These are phyloP conservation scores for Cucurbita moschata DNA, from an alignment of 306 rosid species.

Conservation along the genomic window DNA sequence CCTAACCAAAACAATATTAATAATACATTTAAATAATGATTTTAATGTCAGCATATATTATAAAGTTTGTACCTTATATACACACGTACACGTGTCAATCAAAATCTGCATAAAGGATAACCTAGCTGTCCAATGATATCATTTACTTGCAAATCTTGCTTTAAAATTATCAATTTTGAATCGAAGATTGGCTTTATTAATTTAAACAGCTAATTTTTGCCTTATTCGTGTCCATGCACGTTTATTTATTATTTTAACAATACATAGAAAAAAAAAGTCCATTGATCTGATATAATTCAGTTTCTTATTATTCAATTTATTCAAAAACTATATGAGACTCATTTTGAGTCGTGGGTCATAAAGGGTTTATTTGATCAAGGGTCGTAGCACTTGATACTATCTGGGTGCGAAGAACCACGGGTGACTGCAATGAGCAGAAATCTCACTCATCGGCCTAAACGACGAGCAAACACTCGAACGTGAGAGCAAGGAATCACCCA, in stretches of 20 bases:
- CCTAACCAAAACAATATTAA: neutral
- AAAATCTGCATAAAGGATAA: neutral
- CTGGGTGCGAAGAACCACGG: no score
- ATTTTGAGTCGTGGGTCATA: no score
- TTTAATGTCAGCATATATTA: neutral
- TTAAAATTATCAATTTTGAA: neutral
- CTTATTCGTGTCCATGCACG: neutral
- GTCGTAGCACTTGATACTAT: no score
- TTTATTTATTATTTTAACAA: neutral
- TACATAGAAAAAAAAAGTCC: neutral
- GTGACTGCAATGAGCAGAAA: no score
- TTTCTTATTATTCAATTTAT: neutral
- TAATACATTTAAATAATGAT: neutral
- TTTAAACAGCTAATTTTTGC: neutral
- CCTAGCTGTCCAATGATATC: neutral
- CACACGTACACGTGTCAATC: neutral
- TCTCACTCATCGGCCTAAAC: no score
- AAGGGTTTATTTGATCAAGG: no score
- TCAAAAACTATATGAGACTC: no score
- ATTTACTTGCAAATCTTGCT: conserved; percentile 1
- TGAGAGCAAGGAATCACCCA: no score
- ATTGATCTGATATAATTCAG: neutral
- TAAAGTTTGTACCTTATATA: neutral
- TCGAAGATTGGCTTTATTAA: neutral
- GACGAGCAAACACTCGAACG: no score